Percentiles rank a stretch among this genome's conserved stretches.
phyloP scores from a whole-genome alignment of 2,329 filamentous ascomycete species.

The Sclerotinia spermophila region DNA sequence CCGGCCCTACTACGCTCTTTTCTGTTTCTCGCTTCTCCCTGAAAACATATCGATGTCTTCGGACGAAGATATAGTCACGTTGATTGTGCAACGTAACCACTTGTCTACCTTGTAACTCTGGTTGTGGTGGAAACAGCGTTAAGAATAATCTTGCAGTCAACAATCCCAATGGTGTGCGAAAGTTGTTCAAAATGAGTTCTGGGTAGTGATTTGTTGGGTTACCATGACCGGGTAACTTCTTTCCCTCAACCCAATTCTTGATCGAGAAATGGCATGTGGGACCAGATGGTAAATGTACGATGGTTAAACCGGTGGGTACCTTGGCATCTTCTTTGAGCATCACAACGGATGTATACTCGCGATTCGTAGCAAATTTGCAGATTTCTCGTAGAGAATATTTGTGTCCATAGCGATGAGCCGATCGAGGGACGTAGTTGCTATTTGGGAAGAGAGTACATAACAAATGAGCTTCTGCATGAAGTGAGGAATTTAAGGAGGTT shows the following conservation, averaged over 20 bases:
- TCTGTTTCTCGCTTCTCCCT: conserved; percentile 82
- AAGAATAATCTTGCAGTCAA: conserved; percentile 83
- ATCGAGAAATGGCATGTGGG: conserved; percentile 93
- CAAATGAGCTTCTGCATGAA: conserved; percentile 77
- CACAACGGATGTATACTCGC: conserved; percentile 78
- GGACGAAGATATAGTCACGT: conserved; percentile 91
- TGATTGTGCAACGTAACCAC: conserved; percentile 93
- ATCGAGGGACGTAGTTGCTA: conserved; percentile 78
- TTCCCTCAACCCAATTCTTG: conserved; percentile 85
- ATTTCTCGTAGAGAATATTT: conserved; percentile 94
- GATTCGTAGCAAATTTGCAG: conserved; percentile 74
- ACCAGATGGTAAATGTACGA: conserved; percentile 78
- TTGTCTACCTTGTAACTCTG: conserved; percentile 81
- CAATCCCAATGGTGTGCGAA: conserved; percentile 86
- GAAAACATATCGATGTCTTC: conserved; percentile 88
- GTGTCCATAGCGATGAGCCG: conserved; percentile 76
- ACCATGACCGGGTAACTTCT: conserved; percentile 81
- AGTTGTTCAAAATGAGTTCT: conserved; percentile 88
- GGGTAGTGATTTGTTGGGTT: conserved; percentile 88
- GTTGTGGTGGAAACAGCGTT: conserved; percentile 72
- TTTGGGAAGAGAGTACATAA: conserved; percentile 79
- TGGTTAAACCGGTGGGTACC: conserved; percentile 73
- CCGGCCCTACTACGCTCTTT: conserved; percentile 76
- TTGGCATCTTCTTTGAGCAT: conserved; percentile 89
- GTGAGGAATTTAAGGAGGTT: conserved; percentile 80